Conservation (phyloP, 2,329 filamentous ascomycete genomes). For the Daldinia eschscholtzii region DNA sequence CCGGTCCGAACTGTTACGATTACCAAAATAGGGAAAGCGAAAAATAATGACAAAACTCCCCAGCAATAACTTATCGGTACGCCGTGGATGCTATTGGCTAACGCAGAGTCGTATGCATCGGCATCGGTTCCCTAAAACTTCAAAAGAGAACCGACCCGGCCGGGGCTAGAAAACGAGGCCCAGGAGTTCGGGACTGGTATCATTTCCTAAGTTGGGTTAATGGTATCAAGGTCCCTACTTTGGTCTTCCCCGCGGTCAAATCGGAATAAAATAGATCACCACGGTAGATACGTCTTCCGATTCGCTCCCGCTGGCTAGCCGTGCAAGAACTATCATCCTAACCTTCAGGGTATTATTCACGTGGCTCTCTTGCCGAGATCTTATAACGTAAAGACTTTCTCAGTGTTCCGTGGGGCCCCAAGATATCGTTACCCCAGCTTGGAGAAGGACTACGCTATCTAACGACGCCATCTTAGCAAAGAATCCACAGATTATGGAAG, state of each 20-base stretch:
- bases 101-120: conserved; percentile 22
- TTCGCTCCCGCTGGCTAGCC: no score
- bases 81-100: conserved; percentile 23
- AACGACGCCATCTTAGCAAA: conserved; percentile 6
- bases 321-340: no score
- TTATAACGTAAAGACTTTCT: conserved; percentile 31
- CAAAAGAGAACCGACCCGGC: conserved; percentile 1
- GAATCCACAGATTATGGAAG: conserved; percentile 37
- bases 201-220: conserved; percentile 28
- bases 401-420: conserved; percentile 27
- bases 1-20: conserved; percentile 26
- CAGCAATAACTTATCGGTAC: neutral
- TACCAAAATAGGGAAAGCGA: conserved; percentile 31
- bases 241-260: neutral
- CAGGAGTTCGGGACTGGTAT: conserved; percentile 30
- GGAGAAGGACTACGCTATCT: conserved; percentile 28
- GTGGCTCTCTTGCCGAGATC: conserved; percentile 14
- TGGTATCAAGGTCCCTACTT: conserved; percentile 8
- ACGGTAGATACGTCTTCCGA: no score
- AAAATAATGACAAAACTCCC: conserved; percentile 23
- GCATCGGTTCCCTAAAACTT: conserved; percentile 16
- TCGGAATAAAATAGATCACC: no score
- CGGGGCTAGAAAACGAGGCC: conserved; percentile 13
- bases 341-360: conserved; percentile 8
- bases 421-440: conserved; percentile 37